phyloP scores from a whole-genome alignment of 139 green algal genomes.

The Chlorella sp. region DNA sequence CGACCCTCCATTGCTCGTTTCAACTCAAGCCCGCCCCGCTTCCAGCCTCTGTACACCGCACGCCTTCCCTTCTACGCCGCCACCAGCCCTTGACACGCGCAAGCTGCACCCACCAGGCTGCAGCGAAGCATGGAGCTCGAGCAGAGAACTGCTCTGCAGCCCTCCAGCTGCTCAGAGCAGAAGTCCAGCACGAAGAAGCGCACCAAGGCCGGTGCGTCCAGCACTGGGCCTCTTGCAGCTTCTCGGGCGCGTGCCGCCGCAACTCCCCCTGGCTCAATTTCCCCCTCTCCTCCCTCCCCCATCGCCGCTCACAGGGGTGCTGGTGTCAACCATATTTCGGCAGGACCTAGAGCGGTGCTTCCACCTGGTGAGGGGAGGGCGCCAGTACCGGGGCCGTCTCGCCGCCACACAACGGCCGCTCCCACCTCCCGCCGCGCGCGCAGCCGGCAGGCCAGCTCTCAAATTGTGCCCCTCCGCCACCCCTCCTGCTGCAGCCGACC shows the following conservation, averaged over 20 bases:
- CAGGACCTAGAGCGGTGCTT: slow-evolving; percentile 16
- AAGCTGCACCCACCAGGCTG: too few relatives aligned
- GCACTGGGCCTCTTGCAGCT: background rate
- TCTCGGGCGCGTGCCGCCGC: background rate
- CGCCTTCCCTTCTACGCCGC: too few relatives aligned
- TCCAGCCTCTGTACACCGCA: too few relatives aligned
- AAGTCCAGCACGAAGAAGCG: background rate
- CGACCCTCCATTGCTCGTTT: too few relatives aligned
- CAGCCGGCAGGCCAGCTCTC: background rate
- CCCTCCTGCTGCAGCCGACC: background rate
- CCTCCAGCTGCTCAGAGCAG: too few relatives aligned
- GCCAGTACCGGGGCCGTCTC: background rate
- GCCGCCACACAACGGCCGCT: too few relatives aligned
- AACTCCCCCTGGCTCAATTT: background rate
- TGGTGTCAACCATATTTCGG: background rate
- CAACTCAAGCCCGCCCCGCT: too few relatives aligned
- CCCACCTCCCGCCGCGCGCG: background rate
- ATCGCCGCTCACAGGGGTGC: background rate
- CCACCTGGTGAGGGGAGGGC: background rate
- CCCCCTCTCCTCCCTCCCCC: background rate
- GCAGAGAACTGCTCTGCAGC: too few relatives aligned
- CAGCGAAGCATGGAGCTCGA: too few relatives aligned
- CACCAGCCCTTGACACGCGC: too few relatives aligned
- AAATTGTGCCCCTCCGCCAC: background rate
- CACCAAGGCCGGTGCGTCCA: slow-evolving; percentile 10